Evolutionary conservation across 345 rosid genomes (phyloP), one percentile per base, ranked within the genome.

Genomic region (Aquilaria malaccensis): DNA sequence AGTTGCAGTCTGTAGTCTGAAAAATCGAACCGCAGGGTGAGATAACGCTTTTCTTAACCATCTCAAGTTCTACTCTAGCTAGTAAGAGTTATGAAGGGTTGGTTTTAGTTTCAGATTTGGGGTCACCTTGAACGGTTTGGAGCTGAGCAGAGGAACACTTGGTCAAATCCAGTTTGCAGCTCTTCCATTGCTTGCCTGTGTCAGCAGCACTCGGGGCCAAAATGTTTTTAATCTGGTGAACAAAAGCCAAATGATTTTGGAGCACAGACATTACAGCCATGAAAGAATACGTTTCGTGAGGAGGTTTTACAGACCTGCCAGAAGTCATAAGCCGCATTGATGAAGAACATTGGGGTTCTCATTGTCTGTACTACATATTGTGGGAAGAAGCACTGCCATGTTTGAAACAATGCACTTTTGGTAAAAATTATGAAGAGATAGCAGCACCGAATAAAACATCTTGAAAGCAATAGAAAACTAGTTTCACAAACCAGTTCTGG

Each of bases 371-470:
- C 85, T 14, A 84, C 82, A 9, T 89, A 62, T 75, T 93, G 92
- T 0, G 99, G 99, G 86, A 93, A 94, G 88, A 94, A 90, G 71
- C 97, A 94, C 99, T 89, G 84, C 55, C 67, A 57, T 7, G 7
- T 51, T 60, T 2, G 58, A 46, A 62, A 58, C 41, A 53, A 32
- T 15, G 59, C 22, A 22, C 22, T 14, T 60, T 63, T 60, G 37
- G 69, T 58, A n/a, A 59, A 60, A 63, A 13, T 37, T 9, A 37
- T 14, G 15, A 30, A n/a, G 13, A 67, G 29, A 10, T 64, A 47
- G 37, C 10, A 30, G 22, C 45, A 53, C 14, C 3, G 45, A 60
- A 5, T 65, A 7, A 2, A n/a, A 29, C 7, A 22, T 22, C 22
- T 22, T 22, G 22, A 22, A 4, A 37, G 43, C 43, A 2, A 13